phyloP scores from a whole-genome alignment of 2,329 filamentous ascomycete species.

The Aspergillus ochraceus region DNA sequence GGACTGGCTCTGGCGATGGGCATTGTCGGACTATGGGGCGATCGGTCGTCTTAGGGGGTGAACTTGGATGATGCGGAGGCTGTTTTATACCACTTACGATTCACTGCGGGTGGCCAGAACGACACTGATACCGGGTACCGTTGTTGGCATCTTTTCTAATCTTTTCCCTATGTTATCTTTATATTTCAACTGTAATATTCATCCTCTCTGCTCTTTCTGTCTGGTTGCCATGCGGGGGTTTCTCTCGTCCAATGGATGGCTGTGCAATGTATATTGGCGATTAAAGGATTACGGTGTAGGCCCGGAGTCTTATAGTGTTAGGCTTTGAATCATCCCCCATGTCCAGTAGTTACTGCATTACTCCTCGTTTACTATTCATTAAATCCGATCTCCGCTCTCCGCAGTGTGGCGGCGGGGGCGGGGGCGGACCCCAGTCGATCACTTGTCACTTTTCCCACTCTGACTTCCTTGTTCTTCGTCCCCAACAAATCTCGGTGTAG shows the following conservation, averaged over 20 bases:
- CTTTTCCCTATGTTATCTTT: background rate
- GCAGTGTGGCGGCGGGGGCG: slow-evolving; percentile 28
- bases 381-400: slow-evolving; percentile 1
- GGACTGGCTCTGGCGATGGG: slow-evolving; percentile 47
- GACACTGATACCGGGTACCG: no score
- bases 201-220: background rate
- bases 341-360: no score
- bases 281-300: background rate
- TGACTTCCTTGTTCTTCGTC: no score
- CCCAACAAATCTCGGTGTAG: background rate
- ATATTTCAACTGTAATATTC: background rate
- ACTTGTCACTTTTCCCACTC: background rate
- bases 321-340: background rate
- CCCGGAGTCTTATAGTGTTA: background rate
- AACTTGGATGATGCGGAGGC: background rate
- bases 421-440: slow-evolving; percentile 8
- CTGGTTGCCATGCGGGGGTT: background rate
- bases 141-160: background rate
- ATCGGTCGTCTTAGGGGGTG: slow-evolving; percentile 22
- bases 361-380: no score
- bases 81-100: background rate
- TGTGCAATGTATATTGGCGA: background rate
- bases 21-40: slow-evolving; percentile 52
- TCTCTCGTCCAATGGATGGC: background rate
- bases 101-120: background rate